phyloP scores from a whole-genome alignment of 1,284 basidiomycete species.

The Singerocomus inundabilis region DNA sequence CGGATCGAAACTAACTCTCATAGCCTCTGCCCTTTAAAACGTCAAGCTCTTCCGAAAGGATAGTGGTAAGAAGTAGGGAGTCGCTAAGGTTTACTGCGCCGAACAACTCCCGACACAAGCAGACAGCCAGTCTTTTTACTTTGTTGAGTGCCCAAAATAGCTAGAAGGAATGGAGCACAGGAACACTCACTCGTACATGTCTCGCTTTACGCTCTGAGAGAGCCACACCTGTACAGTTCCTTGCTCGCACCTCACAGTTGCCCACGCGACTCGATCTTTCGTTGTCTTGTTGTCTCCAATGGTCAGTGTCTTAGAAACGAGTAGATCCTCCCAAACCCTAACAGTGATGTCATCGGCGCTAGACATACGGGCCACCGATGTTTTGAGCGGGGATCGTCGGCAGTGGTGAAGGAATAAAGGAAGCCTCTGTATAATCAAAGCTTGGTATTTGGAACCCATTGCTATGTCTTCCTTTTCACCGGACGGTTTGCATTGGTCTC shows the following conservation, averaged over 20 bases:
- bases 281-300: neutral
- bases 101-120: conserved; percentile 73
- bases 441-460: neutral
- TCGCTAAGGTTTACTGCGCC: conserved; percentile 74
- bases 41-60: conserved; percentile 82
- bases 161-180: neutral
- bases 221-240: neutral
- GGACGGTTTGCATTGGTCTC: neutral
- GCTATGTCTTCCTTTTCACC: neutral
- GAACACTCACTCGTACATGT: conserved; percentile 82
- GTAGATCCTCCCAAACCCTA: neutral
- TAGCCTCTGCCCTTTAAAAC: conserved; percentile 79
- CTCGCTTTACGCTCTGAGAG: conserved; percentile 47
- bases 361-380: neutral
- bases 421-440: neutral
- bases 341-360: neutral
- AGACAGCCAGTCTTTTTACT: conserved; percentile 50
- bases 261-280: neutral
- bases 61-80: conserved; percentile 82
- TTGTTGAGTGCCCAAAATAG: conserved; percentile 26
- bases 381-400: neutral
- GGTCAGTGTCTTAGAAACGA: conserved; percentile 2
- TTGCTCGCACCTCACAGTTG: neutral
- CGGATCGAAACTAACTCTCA: conserved; percentile 1
- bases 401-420: conserved; percentile 3